Base-by-base conservation (phyloP, 106 monocot species). In the Vanilla planifolia region DNA sequence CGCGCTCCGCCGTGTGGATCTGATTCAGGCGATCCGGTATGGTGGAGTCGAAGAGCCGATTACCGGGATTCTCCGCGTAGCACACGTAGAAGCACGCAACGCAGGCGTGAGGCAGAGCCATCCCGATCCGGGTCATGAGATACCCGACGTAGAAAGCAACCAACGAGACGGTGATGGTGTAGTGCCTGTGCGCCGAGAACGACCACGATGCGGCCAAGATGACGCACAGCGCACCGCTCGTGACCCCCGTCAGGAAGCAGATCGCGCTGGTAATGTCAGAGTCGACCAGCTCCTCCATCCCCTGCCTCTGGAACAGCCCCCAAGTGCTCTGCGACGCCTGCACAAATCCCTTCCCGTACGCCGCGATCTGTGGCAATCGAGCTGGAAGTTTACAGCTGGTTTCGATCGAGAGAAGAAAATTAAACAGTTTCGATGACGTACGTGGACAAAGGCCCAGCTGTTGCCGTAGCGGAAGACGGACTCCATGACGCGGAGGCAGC, bases 391-490 rank as follows among this genome's bases (percentile, higher is more conserved):
- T 0, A 19, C 22, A 19, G 5, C 19, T 16, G 46, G 14, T 9
- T 46, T 1, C 10, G 32, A 55, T 17, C 11, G 29, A 8, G 4
- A 1, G 25, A 9, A 37, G 14, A 22, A 24, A 5, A 20, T 3
- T 11, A 19, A 32, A n/a, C n/a, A n/a, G n/a, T n/a, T n/a, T n/a
- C n/a, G n/a, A 0, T 34, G 1, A 14, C 24, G 55, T 79, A 96
- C 95, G 59, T 98, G 98, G 43, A 92, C 88, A 63, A 85, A 98
- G 6, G 98, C 98, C 98, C 98, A 98, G 85, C 92, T 92, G 71
- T 98, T 98, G 68, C 98, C 98, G 70, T 81, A 88, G 55, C 69
- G 72, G 71, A 98, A 98, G 50, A 98, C 33, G 64, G 79, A 71
- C 27, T 98, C 82, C 98, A 98, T 98, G 59, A 98, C 81, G 32